Evolutionary conservation across 805 yeast species (phyloP).

Genomic region (Kodamaea kakaduensis): DNA sequence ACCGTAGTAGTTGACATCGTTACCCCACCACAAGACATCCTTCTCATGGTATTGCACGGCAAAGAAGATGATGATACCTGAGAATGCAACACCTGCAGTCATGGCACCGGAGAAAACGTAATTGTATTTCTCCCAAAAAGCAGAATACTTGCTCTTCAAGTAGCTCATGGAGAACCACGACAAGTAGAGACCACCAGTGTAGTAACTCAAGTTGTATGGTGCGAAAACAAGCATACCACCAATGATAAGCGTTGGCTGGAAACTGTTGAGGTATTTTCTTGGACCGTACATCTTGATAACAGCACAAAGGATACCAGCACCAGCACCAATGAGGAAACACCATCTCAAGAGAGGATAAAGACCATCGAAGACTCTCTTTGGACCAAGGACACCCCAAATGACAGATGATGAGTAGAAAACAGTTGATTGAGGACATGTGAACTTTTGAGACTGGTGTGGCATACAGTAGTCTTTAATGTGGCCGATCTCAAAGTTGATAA

Average conservation of each 20-base stretch:
- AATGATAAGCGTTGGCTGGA: slow-evolving; percentile 32
- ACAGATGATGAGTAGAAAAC: slow-evolving; percentile 52
- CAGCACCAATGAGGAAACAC: slow-evolving; percentile 32
- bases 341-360: slow-evolving; percentile 32
- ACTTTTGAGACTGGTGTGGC: slow-evolving; percentile 19
- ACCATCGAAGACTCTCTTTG: slow-evolving; percentile 29
- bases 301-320: slow-evolving; percentile 21
- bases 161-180: slow-evolving; percentile 27
- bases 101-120: slow-evolving; percentile 31
- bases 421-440: slow-evolving; percentile 28
- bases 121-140: slow-evolving; percentile 37
- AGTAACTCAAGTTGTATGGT: slow-evolving; percentile 31
- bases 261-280: slow-evolving; percentile 20
- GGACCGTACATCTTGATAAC: slow-evolving; percentile 16
- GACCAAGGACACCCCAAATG: slow-evolving; percentile 57
- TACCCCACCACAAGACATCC: slow-evolving; percentile 30
- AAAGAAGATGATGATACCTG: slow-evolving; percentile 34
- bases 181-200: slow-evolving; percentile 28
- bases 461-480: slow-evolving; percentile 19
- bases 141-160: slow-evolving; percentile 22
- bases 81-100: slow-evolving; percentile 34
- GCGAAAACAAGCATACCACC: slow-evolving; percentile 31
- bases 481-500: slow-evolving; percentile 17
- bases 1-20: slow-evolving; percentile 28
- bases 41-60: slow-evolving; percentile 33